Base-by-base conservation (phyloP, 2,329 filamentous ascomycete genomes). In the Metarhizium anisopliae region DNA sequence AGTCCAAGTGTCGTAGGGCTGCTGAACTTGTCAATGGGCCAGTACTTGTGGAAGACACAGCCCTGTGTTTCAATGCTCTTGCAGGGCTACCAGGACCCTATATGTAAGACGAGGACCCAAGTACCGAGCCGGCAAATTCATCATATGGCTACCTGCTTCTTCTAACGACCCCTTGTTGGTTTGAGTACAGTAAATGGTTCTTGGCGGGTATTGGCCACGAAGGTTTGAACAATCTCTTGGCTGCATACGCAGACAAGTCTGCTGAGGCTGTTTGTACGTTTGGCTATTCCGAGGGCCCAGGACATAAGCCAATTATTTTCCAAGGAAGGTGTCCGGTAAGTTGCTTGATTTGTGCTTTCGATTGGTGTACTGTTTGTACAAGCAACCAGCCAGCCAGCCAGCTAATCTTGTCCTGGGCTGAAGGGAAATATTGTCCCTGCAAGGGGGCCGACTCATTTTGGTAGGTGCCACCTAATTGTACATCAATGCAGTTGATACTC, bases 181-280 rank as follows among this genome's bases (percentile, higher is more conserved):
- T 51, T 38, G 47, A n/a, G 10, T 59, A 36, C 64, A 96, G 92
- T 63, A 99, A 99, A 79, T 95, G 90, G 84, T 99, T 99, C 74
- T 81, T 99, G 72, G 76, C 87, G 59, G 81, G 84, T 35, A 78
- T 96, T 56, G 94, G 94, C 55, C 90, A 91, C 61, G 76, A 87
- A 51, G 89, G 94, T 14, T 78, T 99, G 57, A 95, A 96, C 74
- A 94, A 93, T 68, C 81, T 99, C 60, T 84, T 99, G 45, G 86
- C 85, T 53, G 90, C 87, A 6, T 96, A 96, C 69, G 79, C 89
- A 32, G 89, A 99, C 73, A 96, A 96, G 72, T 88, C 86, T 49
- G 91, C 91, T 49, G 85, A 95, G 72, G 93, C 94, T 18, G 89
- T 99, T 50, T 96, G 93, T 74, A 99, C 94, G 0, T 99, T 99